A percentile compares a stretch with the other conserved stretches of the same genome.
Evolutionary conservation across 78 protist species (phyloP).

Genomic region (Speleostelium caveatum): DNA sequence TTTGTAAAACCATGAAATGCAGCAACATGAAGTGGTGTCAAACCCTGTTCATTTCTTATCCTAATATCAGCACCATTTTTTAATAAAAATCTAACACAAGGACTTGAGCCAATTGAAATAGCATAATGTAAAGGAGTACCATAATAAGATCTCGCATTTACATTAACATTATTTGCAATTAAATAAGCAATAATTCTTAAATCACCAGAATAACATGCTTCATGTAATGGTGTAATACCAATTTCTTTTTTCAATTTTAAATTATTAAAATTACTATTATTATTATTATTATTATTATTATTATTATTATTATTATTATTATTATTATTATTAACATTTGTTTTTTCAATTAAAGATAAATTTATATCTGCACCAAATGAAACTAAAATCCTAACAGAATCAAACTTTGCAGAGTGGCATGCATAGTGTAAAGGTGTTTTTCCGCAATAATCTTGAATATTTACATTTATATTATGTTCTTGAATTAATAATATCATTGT

Average conservation of each 20-base stretch:
- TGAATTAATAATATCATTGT: constrained; percentile 4
- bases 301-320: too few relatives aligned
- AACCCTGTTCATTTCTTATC: constrained; percentile 49
- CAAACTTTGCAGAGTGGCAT: constrained; percentile 28
- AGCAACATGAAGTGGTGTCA: constrained; percentile 60
- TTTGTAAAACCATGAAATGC: constrained; percentile 49
- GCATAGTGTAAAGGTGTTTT: constrained; percentile 69
- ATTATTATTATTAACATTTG: background rate
- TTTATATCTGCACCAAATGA: constrained; percentile 49
- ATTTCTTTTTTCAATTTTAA: constrained; percentile 41
- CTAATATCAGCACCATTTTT: constrained; percentile 40
- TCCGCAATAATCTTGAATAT: constrained; percentile 53
- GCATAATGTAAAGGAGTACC: constrained; percentile 67
- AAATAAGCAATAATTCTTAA: background rate
- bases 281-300: background rate
- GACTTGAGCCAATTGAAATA: constrained; percentile 15
- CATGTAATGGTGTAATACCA: constrained; percentile 54
- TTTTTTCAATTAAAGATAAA: constrained; percentile 4
- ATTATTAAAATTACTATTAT: background rate
- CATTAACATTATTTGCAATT: constrained; percentile 2
- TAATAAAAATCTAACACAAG: constrained; percentile 14
- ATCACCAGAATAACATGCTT: constrained; percentile 52
- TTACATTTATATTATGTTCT: constrained; percentile 48
- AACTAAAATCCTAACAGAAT: constrained; percentile 10
- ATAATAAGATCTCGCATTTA: constrained; percentile 57